Base-by-base conservation (phyloP, 306 rosid species). In the Carpinus fangiana region DNA sequence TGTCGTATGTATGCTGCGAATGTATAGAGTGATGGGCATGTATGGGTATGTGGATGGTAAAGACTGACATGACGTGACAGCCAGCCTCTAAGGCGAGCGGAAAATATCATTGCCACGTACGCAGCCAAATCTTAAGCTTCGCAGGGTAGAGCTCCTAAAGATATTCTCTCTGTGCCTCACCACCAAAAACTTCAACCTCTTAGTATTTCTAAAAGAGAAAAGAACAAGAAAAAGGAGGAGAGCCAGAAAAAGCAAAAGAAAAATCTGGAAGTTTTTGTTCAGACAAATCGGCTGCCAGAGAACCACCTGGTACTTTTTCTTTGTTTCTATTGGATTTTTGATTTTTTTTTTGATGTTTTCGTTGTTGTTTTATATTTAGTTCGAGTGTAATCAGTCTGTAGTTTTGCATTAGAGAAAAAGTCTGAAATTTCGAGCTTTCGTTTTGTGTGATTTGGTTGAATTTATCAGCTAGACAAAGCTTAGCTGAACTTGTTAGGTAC, bases 101-200 rank as follows among this genome's bases (percentile, higher is more conserved):
- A 91, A 93, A 93, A 89, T 93, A 93, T 93, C 94, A 84, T 79
- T 54, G 94, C 90, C 98, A 93, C 98, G 98, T 89, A 87, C 46
- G 74, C 85, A 77, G 45, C 50, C 79, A 81, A 66, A 66, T 66
- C 81, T 77, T 68, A 45, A 23, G 73, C 90, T 75, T 82, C 79
- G 72, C 79, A 70, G 74, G 43, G 52, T 65, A 73, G 83, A 62
- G 82, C 89, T 85, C 74, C 66, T 84, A 89, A 89, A 91, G 96
- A 93, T 93, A 94, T 87, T 56, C 56, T 53, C 59, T 73, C 53
- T 52, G 77, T 73, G 18, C 56, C 81, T 10, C 28, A 12, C 60
- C 23, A 46, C 80, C 78, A 34, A 72, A 74, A 67, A 17, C 72
- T 66, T 18, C 51, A 0, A 41, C 50, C 13, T 18, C 51, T 4